Evolutionary conservation across 495 filamentous ascomycete genomes (phyloP).

Genomic region (Lentithecium fluviatile): DNA sequence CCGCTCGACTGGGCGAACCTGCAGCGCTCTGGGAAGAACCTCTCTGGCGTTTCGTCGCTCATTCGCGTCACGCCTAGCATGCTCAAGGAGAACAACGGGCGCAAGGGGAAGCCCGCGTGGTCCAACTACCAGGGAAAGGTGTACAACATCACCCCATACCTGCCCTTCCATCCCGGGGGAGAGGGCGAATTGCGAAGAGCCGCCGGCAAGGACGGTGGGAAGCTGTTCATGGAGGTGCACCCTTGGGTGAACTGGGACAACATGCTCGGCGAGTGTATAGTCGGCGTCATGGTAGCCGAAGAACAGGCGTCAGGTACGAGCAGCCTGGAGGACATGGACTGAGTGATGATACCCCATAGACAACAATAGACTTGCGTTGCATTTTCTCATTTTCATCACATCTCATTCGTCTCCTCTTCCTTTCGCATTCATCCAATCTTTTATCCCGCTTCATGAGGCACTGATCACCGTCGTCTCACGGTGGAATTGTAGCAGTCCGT

Average conservation of each 20-base stretch:
- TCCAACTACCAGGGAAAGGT: slow-evolving; percentile 80
- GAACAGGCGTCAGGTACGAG: slow-evolving; percentile 20
- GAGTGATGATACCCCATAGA: slow-evolving; percentile 8
- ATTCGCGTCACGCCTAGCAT: slow-evolving; percentile 72
- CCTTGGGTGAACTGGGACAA: slow-evolving; percentile 98
- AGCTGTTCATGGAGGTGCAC: slow-evolving; percentile 87
- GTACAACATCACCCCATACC: slow-evolving; percentile 89
- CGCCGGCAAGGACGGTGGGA: slow-evolving; percentile 73
- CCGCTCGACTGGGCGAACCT: slow-evolving; percentile 94
- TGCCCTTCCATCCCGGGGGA: slow-evolving; percentile 89
- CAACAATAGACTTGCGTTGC: too few relatives aligned
- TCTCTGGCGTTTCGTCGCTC: slow-evolving; percentile 56
- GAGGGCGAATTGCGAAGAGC: slow-evolving; percentile 78
- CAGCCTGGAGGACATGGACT: slow-evolving; percentile 43
- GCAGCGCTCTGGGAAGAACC: slow-evolving; percentile 60
- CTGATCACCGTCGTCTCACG: too few relatives aligned
- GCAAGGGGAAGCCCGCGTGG: slow-evolving; percentile 84
- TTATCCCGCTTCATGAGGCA: too few relatives aligned
- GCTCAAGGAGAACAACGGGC: slow-evolving; percentile 71
- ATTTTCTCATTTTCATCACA: too few relatives aligned
- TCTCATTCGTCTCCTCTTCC: too few relatives aligned
- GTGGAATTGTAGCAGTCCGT: too few relatives aligned
- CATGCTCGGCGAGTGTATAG: slow-evolving; percentile 80
- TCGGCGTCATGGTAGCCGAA: slow-evolving; percentile 84
- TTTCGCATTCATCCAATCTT: too few relatives aligned